phyloP scores from a whole-genome alignment of 2,329 filamentous ascomycete genomes.

The Mycosphaerella sp. region DNA sequence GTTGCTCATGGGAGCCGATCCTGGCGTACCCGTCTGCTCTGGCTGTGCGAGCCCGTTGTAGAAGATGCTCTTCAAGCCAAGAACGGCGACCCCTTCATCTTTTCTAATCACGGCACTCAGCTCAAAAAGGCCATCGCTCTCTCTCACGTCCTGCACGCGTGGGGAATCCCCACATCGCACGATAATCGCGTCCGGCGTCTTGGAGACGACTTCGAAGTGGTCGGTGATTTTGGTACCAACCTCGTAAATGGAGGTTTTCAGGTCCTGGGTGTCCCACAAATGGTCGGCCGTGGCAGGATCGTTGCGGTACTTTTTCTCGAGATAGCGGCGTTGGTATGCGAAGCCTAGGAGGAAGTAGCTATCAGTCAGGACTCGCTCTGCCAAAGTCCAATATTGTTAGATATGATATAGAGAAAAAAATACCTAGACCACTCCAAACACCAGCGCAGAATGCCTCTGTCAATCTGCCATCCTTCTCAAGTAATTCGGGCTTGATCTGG shows the following conservation, averaged over 20 bases:
- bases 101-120: conserved; percentile 57
- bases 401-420: neutral
- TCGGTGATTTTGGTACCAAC: conserved; percentile 60
- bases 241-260: conserved; percentile 53
- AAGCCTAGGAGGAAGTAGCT: conserved; percentile 42
- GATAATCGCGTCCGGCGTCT: conserved; percentile 54
- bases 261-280: conserved; percentile 55
- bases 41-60: conserved; percentile 46
- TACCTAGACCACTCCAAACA: conserved; percentile 61
- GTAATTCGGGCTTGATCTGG: conserved; percentile 59
- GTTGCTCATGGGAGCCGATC: conserved; percentile 41
- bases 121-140: conserved; percentile 61
- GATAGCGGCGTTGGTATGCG: conserved; percentile 52
- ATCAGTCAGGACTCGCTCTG: neutral
- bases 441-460: conserved; percentile 62
- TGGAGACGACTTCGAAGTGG: conserved; percentile 66
- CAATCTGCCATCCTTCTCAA: conserved; percentile 56
- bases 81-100: conserved; percentile 54
- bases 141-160: conserved; percentile 49
- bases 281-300: conserved; percentile 51
- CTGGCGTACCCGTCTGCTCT: conserved; percentile 33
- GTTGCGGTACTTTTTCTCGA: conserved; percentile 54
- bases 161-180: conserved; percentile 63
- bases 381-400: too few species aligned
- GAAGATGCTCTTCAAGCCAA: conserved; percentile 60